phyloP scores from a whole-genome alignment of 495 filamentous ascomycete genomes.

The Beverwykella pulmonaria region DNA sequence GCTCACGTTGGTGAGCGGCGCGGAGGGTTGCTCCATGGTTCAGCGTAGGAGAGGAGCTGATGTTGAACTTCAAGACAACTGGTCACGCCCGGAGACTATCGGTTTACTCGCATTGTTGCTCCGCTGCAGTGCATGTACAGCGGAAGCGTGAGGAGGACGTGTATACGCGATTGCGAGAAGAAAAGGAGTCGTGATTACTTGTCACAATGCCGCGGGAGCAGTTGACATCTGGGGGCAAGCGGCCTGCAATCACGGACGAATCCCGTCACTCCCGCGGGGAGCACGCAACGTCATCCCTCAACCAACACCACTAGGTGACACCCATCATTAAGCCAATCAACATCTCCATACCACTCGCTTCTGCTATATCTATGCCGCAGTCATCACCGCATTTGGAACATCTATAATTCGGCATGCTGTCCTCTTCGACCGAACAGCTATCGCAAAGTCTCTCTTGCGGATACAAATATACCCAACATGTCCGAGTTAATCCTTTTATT shows the following conservation, averaged over 20 bases:
- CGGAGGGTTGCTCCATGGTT: constrained; percentile 20
- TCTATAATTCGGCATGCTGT: too few species aligned
- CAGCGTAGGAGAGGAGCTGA: neutral
- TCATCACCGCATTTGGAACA: too few species aligned
- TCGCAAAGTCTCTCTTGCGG: too few species aligned
- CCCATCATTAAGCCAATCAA: too few species aligned
- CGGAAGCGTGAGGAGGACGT: neutral
- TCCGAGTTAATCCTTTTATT: too few species aligned
- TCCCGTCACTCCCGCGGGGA: neutral
- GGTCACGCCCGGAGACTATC: constrained; percentile 1
- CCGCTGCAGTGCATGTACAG: neutral
- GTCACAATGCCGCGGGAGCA: neutral
- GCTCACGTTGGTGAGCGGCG: constrained; percentile 26
- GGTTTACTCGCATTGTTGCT: constrained; percentile 1
- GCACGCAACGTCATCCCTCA: too few species aligned
- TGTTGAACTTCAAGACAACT: neutral
- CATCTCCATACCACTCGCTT: too few species aligned
- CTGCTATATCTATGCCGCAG: too few species aligned
- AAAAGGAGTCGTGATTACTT: neutral
- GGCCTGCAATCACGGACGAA: neutral
- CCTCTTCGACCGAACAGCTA: too few species aligned
- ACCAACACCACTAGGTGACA: neutral
- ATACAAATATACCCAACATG: too few species aligned
- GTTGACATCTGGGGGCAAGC: neutral
- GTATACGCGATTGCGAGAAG: neutral